Evolutionary conservation across 2,329 filamentous ascomycete genomes (phyloP).

Genomic region (Ophiostoma ips): DNA sequence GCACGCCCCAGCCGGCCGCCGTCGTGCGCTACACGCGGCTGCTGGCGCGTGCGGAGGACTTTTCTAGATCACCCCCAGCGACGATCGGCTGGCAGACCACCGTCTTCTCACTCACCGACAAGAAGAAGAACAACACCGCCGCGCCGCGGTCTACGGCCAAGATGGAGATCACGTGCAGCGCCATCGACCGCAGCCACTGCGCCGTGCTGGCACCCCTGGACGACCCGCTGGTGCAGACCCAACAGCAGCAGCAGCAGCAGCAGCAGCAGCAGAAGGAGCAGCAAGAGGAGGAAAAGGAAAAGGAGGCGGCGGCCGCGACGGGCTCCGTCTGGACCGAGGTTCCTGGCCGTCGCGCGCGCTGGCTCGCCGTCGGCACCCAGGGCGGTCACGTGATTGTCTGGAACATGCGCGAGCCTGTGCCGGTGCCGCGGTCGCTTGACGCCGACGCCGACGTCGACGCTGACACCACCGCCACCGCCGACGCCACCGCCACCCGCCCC

Average conservation of each 20-base stretch:
- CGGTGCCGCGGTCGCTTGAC: not conserved
- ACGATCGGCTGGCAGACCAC: slow-evolving; percentile 57
- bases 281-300: too few relatives aligned
- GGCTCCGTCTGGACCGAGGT: slow-evolving; percentile 41
- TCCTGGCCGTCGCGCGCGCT: slow-evolving; percentile 70
- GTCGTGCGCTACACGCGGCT: slow-evolving; percentile 29
- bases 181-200: slow-evolving; percentile 61
- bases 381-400: slow-evolving; percentile 67
- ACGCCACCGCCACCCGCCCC: slow-evolving; percentile 11
- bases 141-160: slow-evolving; percentile 7
- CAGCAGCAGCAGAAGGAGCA: slow-evolving; percentile 31
- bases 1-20: slow-evolving; percentile 32
- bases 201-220: slow-evolving; percentile 60
- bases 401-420: slow-evolving; percentile 58
- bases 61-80: too few relatives aligned
- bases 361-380: slow-evolving; percentile 69
- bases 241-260: slow-evolving; percentile 30
- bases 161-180: slow-evolving; percentile 52
- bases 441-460: not conserved
- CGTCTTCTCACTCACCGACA: slow-evolving; percentile 44
- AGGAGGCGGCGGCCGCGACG: slow-evolving; percentile 5
- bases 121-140: slow-evolving; percentile 23
- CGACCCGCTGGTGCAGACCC: slow-evolving; percentile 49
- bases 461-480: too few relatives aligned
- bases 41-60: too few relatives aligned